A percentile compares a stretch with the other conserved stretches of the same genome.
phyloP scores from a whole-genome alignment of 805 yeast species.

The Candida andamanensis region DNA sequence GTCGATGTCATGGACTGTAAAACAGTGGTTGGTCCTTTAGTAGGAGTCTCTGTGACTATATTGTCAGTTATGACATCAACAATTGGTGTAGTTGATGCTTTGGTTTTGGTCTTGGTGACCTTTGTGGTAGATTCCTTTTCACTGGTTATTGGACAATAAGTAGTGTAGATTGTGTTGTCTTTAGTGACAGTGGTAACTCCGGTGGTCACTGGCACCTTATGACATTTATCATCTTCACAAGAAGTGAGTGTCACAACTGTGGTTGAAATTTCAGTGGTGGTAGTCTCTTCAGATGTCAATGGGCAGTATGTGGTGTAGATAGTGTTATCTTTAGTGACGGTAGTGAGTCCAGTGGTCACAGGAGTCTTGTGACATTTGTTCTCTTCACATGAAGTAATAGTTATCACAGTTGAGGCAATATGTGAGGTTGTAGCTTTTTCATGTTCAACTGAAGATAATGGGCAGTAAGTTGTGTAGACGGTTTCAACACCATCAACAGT shows the following conservation, averaged over 20 bases:
- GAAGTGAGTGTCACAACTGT: no score
- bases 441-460: conserved; percentile 4
- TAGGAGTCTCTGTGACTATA: conserved; percentile 29
- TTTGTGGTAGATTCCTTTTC: conserved; percentile 5
- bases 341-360: conserved; percentile 30
- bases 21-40: conserved; percentile 14
- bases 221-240: conserved; percentile 28
- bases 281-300: conserved; percentile 6
- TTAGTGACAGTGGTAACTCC: conserved; percentile 22
- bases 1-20: conserved; percentile 7
- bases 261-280: conserved; percentile 3
- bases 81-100: conserved; percentile 7
- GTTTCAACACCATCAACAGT: conserved; percentile 30
- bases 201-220: conserved; percentile 24
- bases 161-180: conserved; percentile 17
- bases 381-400: conserved; percentile 35
- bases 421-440: conserved; percentile 13
- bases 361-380: conserved; percentile 24
- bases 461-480: conserved; percentile 36
- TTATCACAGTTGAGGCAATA: conserved; percentile 22
- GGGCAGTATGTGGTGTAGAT: conserved; percentile 21
- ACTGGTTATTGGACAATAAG: conserved; percentile 12
- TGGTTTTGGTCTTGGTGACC: conserved; percentile 5
- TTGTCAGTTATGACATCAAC: conserved; percentile 39
- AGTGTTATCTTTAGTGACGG: conserved; percentile 16